Evolutionary conservation across 805 yeast species (phyloP).

Genomic region (Cyberlindnera xishuangbannaensis): DNA sequence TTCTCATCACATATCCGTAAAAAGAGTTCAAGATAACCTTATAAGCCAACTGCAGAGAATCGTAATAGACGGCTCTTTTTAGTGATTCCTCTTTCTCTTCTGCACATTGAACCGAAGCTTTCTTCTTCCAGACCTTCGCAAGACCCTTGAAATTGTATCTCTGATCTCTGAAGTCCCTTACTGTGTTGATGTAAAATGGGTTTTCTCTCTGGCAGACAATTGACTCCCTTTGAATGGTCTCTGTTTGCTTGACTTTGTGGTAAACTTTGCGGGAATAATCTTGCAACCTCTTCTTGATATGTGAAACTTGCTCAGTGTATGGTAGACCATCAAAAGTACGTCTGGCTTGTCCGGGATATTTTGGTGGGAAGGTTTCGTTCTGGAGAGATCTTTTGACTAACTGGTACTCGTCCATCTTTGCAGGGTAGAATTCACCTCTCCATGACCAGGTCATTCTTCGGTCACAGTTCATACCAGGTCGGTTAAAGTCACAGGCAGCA

Average conservation of each 20-base stretch:
- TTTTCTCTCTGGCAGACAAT: slow-evolving; percentile 96
- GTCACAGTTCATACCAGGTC: slow-evolving; percentile 93
- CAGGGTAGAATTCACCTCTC: slow-evolving; percentile 96
- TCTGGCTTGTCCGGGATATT: slow-evolving; percentile 48
- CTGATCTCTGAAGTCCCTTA: slow-evolving; percentile 89
- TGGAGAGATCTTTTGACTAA: slow-evolving; percentile 83
- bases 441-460: slow-evolving; percentile 92
- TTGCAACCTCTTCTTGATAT: slow-evolving; percentile 68
- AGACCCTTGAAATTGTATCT: slow-evolving; percentile 92
- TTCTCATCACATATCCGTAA: slow-evolving; percentile 98
- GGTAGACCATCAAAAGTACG: slow-evolving; percentile 72
- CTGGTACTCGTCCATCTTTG: slow-evolving; percentile 83
- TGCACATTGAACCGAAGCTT: slow-evolving; percentile 48
- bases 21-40: slow-evolving; percentile 94
- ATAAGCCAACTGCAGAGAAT: slow-evolving; percentile 93
- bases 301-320: slow-evolving; percentile 68
- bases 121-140: slow-evolving; percentile 92
- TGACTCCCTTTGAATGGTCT: slow-evolving; percentile 84
- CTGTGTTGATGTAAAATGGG: slow-evolving; percentile 94
- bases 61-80: slow-evolving; percentile 90
- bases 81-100: slow-evolving; percentile 81
- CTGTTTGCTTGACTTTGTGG: slow-evolving; percentile 72
- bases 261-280: slow-evolving; percentile 86
- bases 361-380: slow-evolving; percentile 68
- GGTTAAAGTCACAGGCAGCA: slow-evolving; percentile 94